These are phyloP conservation scores for Gonium pectorale DNA, from an alignment of 139 green algal species.

Conservation along the genomic window DNA sequence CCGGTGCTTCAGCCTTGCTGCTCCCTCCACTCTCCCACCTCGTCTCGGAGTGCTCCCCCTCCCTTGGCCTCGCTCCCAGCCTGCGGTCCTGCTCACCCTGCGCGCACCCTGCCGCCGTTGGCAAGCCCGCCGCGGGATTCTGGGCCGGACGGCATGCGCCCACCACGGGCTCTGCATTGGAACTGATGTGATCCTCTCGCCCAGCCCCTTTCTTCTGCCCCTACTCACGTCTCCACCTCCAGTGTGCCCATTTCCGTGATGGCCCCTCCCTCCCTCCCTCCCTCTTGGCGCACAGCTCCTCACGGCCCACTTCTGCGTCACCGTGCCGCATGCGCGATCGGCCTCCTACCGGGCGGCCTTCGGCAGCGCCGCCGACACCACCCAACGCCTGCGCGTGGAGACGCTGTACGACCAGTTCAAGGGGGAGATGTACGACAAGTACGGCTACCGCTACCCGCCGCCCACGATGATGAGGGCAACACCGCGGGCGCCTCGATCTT, in stretches of 20 bases:
- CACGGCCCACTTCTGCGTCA: constrained; percentile 14
- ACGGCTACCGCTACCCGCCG: constrained; percentile 27
- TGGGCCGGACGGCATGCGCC: background rate
- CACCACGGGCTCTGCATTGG: too few relatives aligned
- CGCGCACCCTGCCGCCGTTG: too few relatives aligned
- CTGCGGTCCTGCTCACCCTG: too few relatives aligned
- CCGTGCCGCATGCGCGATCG: constrained; percentile 30
- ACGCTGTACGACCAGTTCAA: constrained; percentile 35
- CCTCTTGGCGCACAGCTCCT: constrained; percentile 3
- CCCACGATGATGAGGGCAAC: background rate
- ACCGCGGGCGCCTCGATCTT: too few relatives aligned
- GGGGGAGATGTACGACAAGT: constrained; percentile 11
- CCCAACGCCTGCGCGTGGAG: constrained; percentile 28
- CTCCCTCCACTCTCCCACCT: too few relatives aligned
- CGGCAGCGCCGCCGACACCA: constrained; percentile 28
- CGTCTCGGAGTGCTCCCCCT: too few relatives aligned
- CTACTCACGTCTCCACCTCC: background rate
- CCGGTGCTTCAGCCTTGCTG: too few relatives aligned
- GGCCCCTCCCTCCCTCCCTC: background rate
- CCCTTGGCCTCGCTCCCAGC: too few relatives aligned
- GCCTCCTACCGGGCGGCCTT: constrained; percentile 27
- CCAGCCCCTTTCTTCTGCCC: too few relatives aligned
- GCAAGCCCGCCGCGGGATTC: too few relatives aligned
- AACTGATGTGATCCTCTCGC: too few relatives aligned
- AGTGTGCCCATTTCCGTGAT: background rate